These are phyloP conservation scores for Elongisporangium anandrum DNA, from an alignment of 352 stramenopile species.

Conservation along the genomic window DNA sequence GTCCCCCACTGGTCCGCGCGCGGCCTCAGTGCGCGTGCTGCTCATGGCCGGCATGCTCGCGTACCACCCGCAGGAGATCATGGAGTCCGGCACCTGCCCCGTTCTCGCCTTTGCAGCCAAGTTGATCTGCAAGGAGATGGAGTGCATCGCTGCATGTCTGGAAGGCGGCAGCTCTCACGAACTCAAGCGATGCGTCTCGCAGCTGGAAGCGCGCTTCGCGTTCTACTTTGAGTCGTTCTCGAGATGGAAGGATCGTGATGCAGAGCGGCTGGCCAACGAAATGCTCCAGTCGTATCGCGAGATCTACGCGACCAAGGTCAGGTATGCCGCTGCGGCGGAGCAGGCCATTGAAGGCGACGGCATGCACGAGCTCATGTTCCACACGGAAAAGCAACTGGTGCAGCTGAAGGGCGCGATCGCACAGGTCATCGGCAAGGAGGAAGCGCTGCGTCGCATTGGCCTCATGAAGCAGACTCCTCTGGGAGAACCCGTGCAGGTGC, in stretches of 20 bases:
- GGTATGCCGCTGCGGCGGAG: constrained; percentile 31
- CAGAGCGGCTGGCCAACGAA: constrained; percentile 41
- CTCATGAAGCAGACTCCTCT: constrained; percentile 25
- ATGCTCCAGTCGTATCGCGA: constrained; percentile 53
- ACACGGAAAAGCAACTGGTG: constrained; percentile 57
- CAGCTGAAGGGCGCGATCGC: constrained; percentile 53
- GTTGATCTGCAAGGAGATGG: constrained; percentile 32
- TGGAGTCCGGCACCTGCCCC: constrained; percentile 40
- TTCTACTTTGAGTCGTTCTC: constrained; percentile 71
- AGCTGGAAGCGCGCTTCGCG: constrained; percentile 46
- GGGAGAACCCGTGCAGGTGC: neutral
- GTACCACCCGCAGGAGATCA: constrained; percentile 59
- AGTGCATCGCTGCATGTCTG: constrained; percentile 27
- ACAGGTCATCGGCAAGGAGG: constrained; percentile 46
- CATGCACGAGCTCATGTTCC: constrained; percentile 40
- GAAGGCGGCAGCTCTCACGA: constrained; percentile 25
- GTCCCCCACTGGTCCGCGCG: constrained; percentile 15
- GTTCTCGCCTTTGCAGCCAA: constrained; percentile 41
- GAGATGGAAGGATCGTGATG: constrained; percentile 56
- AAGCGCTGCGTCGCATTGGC: constrained; percentile 24
- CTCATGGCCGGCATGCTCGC: constrained; percentile 73
- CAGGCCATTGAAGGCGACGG: constrained; percentile 35
- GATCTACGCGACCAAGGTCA: constrained; percentile 36
- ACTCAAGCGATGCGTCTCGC: constrained; percentile 34
- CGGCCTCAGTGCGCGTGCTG: constrained; percentile 51